These are phyloP conservation scores for Phyllosticta capitalensis DNA, from an alignment of 2,329 filamentous ascomycete species.

Conservation along the genomic window DNA sequence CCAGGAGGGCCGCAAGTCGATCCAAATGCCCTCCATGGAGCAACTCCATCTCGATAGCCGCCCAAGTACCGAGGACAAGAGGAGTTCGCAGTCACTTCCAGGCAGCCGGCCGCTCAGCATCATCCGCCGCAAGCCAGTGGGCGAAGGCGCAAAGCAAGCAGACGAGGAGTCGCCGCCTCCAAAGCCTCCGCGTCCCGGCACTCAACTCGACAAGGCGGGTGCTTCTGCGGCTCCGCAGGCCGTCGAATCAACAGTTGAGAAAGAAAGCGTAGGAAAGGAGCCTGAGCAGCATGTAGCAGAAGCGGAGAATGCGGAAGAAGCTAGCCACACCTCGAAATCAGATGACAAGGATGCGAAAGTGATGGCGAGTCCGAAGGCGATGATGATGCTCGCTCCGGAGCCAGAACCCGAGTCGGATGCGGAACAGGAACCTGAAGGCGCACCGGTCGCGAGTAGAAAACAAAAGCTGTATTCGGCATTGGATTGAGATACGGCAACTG, in stretches of 20 bases:
- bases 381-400: constrained; percentile 5
- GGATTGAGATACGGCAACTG: too few species aligned
- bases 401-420: constrained; percentile 3
- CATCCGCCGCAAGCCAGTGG: background rate
- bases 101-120: background rate
- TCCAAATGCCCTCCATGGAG: background rate
- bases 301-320: background rate
- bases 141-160: background rate
- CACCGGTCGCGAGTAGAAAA: background rate
- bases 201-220: background rate
- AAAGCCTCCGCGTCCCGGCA: background rate
- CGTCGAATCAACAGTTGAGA: background rate
- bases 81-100: background rate
- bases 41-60: background rate
- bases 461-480: background rate
- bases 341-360: background rate
- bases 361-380: background rate
- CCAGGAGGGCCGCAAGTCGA: background rate
- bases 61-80: background rate
- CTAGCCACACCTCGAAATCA: background rate
- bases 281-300: background rate
- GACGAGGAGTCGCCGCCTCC: background rate
- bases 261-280: background rate
- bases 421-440: background rate
- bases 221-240: background rate